Evolutionary conservation across 176 grass and related monocot genomes (phyloP).

Genomic region (Saccharum spontaneum): DNA sequence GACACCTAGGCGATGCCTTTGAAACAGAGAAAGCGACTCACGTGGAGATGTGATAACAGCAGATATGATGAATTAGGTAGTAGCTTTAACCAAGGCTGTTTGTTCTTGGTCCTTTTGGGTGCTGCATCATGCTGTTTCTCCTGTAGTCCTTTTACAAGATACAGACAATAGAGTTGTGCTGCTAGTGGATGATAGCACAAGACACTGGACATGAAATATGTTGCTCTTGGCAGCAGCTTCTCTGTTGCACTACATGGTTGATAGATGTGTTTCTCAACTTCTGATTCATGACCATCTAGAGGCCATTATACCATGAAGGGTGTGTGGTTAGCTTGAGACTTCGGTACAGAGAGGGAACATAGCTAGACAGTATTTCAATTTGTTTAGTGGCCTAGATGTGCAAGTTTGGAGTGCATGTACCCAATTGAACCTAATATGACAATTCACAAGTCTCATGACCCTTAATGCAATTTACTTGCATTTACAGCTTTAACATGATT

Average conservation of each 20-base stretch:
- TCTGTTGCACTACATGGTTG: background rate
- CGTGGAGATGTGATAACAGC: background rate
- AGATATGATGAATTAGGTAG: background rate
- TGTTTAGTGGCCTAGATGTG: background rate
- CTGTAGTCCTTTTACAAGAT: background rate
- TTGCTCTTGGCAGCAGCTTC: background rate
- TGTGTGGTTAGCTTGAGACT: background rate
- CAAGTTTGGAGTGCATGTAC: constrained; percentile 1
- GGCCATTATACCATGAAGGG: background rate
- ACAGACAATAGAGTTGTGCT: background rate
- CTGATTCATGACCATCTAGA: background rate
- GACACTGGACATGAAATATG: background rate
- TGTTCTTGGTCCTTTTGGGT: background rate
- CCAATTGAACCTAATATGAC: background rate
- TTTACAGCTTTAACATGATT: background rate
- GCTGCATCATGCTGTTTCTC: background rate
- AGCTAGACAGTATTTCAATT: background rate
- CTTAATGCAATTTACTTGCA: background rate
- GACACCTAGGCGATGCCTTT: no score
- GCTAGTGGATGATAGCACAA: background rate
- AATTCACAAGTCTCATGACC: background rate
- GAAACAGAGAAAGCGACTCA: no score
- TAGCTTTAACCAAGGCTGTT: background rate
- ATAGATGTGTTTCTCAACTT: background rate
- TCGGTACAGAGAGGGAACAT: background rate